phyloP scores from a whole-genome alignment of 2,329 filamentous ascomycete species.

The Trichoderma guizhouense region DNA sequence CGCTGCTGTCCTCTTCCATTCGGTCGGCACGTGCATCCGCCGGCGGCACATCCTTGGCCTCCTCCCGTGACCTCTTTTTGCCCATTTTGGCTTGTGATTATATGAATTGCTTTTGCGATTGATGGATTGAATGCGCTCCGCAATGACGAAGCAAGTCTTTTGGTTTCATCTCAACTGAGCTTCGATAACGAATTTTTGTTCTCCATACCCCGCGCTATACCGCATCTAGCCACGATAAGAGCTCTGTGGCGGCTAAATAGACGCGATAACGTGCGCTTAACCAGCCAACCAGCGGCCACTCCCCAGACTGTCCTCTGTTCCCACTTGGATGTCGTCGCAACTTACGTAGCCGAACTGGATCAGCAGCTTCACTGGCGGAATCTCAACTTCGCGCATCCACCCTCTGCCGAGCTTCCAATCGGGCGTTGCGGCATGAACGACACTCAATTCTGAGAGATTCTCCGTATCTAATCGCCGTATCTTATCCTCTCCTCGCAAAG shows the following conservation, averaged over 20 bases:
- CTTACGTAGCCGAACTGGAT: constrained; percentile 29
- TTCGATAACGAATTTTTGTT: constrained; percentile 16
- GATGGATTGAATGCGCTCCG: not conserved
- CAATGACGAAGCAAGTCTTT: not conserved
- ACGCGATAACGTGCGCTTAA: constrained; percentile 26
- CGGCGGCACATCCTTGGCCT: constrained; percentile 40
- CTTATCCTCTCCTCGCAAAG: not conserved
- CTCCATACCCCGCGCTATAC: constrained; percentile 40
- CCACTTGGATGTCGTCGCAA: constrained; percentile 21
- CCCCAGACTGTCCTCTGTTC: constrained; percentile 14
- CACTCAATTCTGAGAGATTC: not conserved
- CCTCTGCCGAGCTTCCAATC: constrained; percentile 1
- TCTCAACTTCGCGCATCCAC: constrained; percentile 14
- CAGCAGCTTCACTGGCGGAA: constrained; percentile 1
- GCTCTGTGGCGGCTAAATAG: constrained; percentile 20
- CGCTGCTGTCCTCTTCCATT: constrained; percentile 51
- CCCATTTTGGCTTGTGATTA: constrained; percentile 37
- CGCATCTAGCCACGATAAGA: constrained; percentile 29
- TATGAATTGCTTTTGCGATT: not conserved
- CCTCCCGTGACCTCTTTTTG: constrained; percentile 50
- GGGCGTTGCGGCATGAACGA: constrained; percentile 17
- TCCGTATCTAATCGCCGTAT: not conserved
- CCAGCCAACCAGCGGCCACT: constrained; percentile 18
- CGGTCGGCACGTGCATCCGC: constrained; percentile 44
- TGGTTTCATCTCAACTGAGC: constrained; percentile 12